phyloP scores from a whole-genome alignment of 225 moss, liverwort and hornwort species.

The Polytrichum commune region DNA sequence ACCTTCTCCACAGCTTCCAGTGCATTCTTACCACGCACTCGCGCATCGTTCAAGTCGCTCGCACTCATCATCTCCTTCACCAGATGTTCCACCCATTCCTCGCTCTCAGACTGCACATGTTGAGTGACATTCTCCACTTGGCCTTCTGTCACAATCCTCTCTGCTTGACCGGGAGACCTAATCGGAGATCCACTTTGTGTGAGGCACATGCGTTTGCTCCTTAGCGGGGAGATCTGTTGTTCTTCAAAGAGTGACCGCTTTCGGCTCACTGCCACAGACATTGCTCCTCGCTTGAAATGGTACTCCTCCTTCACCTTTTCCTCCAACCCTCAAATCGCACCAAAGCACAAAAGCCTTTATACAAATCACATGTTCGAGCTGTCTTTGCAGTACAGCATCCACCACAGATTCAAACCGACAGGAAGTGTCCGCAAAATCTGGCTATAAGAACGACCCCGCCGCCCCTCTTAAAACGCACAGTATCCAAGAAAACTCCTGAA shows the following conservation, averaged over 20 bases:
- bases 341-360: no score
- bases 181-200: slow-evolving; percentile 67
- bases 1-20: slow-evolving; percentile 82
- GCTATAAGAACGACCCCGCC: no score
- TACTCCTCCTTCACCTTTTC: no score
- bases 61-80: slow-evolving; percentile 81
- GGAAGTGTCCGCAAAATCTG: no score
- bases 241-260: slow-evolving; percentile 98
- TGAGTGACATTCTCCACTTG: slow-evolving; percentile 22
- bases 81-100: slow-evolving; percentile 79
- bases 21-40: slow-evolving; percentile 62
- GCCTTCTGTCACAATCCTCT: slow-evolving; percentile 46
- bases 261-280: slow-evolving; percentile 95
- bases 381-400: no score
- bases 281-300: slow-evolving; percentile 31
- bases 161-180: slow-evolving; percentile 62
- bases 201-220: slow-evolving; percentile 79
- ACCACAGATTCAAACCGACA: no score
- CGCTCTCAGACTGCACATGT: slow-evolving; percentile 47
- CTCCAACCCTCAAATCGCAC: no score
- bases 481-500: no score
- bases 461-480: no score
- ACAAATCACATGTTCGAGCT: no score
- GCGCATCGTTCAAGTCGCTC: slow-evolving; percentile 65
- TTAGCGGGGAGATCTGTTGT: slow-evolving; percentile 81